phyloP scores from a whole-genome alignment of 805 yeast genomes.

The Yamadazyma philogaea region DNA sequence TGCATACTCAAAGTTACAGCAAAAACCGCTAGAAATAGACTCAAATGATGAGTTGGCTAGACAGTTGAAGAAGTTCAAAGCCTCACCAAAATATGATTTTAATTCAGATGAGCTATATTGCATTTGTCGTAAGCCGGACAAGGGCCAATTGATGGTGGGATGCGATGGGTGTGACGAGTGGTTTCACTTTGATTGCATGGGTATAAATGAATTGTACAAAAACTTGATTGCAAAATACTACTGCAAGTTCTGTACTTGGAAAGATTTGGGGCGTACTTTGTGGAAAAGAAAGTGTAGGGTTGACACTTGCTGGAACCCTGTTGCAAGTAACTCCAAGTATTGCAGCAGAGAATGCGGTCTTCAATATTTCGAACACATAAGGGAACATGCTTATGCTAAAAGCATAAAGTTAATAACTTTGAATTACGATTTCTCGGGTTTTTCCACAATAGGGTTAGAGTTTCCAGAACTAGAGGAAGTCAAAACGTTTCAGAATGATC shows the following conservation, averaged over 20 bases:
- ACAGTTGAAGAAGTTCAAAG: conserved; percentile 34
- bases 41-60: conserved; percentile 30
- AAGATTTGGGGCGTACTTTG: conserved; percentile 47
- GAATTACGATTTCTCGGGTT: conserved; percentile 14
- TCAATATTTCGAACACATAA: conserved; percentile 23
- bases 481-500: conserved; percentile 17
- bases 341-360: conserved; percentile 73
- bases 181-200: conserved; percentile 84
- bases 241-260: conserved; percentile 71
- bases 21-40: conserved; percentile 17
- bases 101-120: conserved; percentile 70
- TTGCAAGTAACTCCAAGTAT: conserved; percentile 56
- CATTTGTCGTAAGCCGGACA: conserved; percentile 76
- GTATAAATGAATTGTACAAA: conserved; percentile 47
- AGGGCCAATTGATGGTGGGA: conserved; percentile 80
- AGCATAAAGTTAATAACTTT: conserved; percentile 20
- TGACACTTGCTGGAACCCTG: conserved; percentile 53
- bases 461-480: conserved; percentile 45
- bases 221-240: conserved; percentile 60
- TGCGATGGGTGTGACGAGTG: conserved; percentile 96
- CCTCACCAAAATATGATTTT: conserved; percentile 40
- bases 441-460: conserved; percentile 25
- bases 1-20: conserved; percentile 4
- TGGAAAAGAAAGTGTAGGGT: conserved; percentile 81
- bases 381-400: background rate